Evolutionary conservation across 169 alveolate genomes (phyloP).

Genomic region (Plasmodium sp.): DNA sequence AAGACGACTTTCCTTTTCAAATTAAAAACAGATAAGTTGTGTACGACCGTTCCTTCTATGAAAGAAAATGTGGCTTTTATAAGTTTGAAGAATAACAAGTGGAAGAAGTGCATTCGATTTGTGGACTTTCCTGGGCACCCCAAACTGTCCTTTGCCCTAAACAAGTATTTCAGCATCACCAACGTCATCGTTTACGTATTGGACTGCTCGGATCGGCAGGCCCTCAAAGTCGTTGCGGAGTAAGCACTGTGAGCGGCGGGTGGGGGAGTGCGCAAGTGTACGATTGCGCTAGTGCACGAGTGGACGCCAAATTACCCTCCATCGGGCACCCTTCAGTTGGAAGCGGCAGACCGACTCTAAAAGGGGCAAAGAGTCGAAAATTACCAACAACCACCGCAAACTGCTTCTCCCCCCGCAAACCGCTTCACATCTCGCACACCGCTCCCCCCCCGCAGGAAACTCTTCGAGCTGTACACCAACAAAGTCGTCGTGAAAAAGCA

Average conservation of each 20-base stretch:
- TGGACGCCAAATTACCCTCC: background rate
- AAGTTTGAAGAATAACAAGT: slow-evolving; percentile 23
- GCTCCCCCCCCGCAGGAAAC: background rate
- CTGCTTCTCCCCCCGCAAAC: background rate
- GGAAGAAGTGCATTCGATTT: slow-evolving; percentile 34
- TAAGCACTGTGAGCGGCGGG: background rate
- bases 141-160: slow-evolving; percentile 9
- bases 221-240: slow-evolving; percentile 65
- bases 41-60: slow-evolving; percentile 65
- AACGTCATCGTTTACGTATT: slow-evolving; percentile 27
- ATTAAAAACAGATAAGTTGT: slow-evolving; percentile 41
- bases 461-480: slow-evolving; percentile 49
- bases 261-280: too few relatives aligned
- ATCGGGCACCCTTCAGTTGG: background rate
- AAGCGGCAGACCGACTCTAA: background rate
- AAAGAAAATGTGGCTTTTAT: slow-evolving; percentile 59
- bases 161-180: slow-evolving; percentile 36
- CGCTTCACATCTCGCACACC: background rate
- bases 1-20: slow-evolving; percentile 51
- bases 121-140: slow-evolving; percentile 71
- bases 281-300: too few relatives aligned
- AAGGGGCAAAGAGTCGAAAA: background rate
- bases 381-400: too few relatives aligned
- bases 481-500: slow-evolving; percentile 35
- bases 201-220: slow-evolving; percentile 58